Evolutionary conservation across 192 early-diverging fungal species (phyloP).

Genomic region (Lobosporangium transversale): DNA sequence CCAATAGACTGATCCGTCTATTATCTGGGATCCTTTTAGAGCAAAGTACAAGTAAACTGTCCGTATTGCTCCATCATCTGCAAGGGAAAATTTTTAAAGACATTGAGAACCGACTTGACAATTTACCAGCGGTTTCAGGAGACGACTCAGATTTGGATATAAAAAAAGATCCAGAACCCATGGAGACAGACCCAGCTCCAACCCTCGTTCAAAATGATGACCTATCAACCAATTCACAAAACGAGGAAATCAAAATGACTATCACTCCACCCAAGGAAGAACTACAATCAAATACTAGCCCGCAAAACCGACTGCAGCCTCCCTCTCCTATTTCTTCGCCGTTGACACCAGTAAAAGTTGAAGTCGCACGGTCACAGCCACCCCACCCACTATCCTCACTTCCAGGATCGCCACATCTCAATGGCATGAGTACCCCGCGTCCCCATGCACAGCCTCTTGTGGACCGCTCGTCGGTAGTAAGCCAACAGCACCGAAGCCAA

Average conservation of each 20-base stretch:
- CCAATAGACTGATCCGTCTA: neutral
- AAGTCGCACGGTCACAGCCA: no score
- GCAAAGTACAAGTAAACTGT: constrained; percentile 16
- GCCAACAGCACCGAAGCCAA: constrained; percentile 15
- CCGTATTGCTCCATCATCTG: constrained; percentile 21
- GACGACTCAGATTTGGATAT: constrained; percentile 14
- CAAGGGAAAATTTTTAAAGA: constrained; percentile 30
- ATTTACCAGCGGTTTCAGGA: constrained; percentile 6
- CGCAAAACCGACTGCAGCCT: neutral
- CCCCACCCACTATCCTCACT: constrained; percentile 1
- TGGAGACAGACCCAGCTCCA: constrained; percentile 2
- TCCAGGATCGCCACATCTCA: constrained; percentile 19
- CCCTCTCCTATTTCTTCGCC: neutral
- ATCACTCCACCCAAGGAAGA: neutral
- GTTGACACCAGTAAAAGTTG: neutral
- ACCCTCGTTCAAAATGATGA: no score
- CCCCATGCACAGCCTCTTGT: constrained; percentile 1
- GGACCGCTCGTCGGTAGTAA: constrained; percentile 12
- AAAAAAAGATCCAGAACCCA: neutral
- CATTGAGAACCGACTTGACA: constrained; percentile 18
- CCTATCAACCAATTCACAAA: neutral
- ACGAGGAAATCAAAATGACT: neutral
- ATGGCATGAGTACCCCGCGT: neutral
- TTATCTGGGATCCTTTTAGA: neutral
- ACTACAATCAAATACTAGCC: neutral